phyloP scores from a whole-genome alignment of 805 yeast species.

The Teunomyces lycoperdinae region DNA sequence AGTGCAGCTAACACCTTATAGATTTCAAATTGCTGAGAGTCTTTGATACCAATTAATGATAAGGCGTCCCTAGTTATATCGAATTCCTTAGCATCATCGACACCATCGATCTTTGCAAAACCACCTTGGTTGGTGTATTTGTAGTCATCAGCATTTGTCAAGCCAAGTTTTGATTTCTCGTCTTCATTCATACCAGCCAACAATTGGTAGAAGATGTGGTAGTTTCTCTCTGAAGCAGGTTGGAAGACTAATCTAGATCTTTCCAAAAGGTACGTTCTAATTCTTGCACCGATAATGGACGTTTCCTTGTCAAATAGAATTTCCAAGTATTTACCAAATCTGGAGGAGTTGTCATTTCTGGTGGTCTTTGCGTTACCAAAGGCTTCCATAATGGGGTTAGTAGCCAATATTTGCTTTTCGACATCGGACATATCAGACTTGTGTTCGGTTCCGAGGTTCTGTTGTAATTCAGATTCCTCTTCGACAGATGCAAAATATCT shows the following conservation, averaged over 20 bases:
- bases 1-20: slow-evolving; percentile 83
- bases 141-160: slow-evolving; percentile 65
- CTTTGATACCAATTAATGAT: slow-evolving; percentile 68
- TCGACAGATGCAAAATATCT: slow-evolving; percentile 96
- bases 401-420: slow-evolving; percentile 91
- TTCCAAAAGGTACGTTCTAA: slow-evolving; percentile 88
- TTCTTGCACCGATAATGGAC: slow-evolving; percentile 89
- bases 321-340: slow-evolving; percentile 95
- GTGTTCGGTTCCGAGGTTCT: slow-evolving; percentile 33
- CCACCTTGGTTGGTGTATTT: slow-evolving; percentile 91
- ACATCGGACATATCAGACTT: slow-evolving; percentile 77
- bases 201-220: slow-evolving; percentile 91
- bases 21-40: slow-evolving; percentile 58
- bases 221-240: slow-evolving; percentile 86
- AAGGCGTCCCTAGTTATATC: slow-evolving; percentile 73
- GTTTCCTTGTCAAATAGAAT: slow-evolving; percentile 75
- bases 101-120: slow-evolving; percentile 61
- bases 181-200: slow-evolving; percentile 65
- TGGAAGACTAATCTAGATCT: slow-evolving; percentile 94
- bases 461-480: slow-evolving; percentile 34
- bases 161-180: slow-evolving; percentile 55
- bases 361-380: slow-evolving; percentile 98
- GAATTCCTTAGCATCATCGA: slow-evolving; percentile 83
- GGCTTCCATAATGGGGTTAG: slow-evolving; percentile 96
- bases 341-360: slow-evolving; percentile 94